phyloP scores from a whole-genome alignment of 176 grass and related monocot genomes.

The Areca catechu region DNA sequence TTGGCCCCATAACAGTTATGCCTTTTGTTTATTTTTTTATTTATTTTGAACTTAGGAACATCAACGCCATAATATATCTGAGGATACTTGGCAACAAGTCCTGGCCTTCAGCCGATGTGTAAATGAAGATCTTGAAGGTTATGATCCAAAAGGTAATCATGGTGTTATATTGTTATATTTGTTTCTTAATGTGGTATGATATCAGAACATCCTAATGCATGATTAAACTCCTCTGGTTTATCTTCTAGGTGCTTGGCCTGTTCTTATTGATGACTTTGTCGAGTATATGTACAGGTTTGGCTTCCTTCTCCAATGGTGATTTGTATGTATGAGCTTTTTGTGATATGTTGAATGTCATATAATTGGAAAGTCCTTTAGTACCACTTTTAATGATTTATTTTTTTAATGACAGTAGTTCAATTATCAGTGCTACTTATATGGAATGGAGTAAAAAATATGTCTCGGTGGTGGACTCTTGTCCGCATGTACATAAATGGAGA shows the following conservation, averaged over 20 bases:
- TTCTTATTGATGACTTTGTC: slow-evolving; percentile 96
- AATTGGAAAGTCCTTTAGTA: no score
- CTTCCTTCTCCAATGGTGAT: neutral
- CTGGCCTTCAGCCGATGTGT: slow-evolving; percentile 82
- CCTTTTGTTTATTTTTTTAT: neutral
- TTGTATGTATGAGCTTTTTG: no score
- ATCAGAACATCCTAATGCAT: neutral
- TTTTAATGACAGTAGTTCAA: no score
- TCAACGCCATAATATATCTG: slow-evolving; percentile 81
- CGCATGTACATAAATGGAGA: no score
- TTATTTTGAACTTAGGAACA: slow-evolving; percentile 46
- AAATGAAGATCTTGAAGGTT: slow-evolving; percentile 79
- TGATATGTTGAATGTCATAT: no score
- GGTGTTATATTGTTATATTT: no score
- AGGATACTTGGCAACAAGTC: slow-evolving; percentile 93
- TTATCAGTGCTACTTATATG: no score
- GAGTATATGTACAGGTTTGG: slow-evolving; percentile 90
- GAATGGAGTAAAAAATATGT: no score
- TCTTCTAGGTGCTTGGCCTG: slow-evolving; percentile 92
- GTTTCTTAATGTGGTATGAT: neutral
- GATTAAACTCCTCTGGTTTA: slow-evolving; percentile 3
- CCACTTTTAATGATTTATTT: no score
- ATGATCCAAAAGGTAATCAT: slow-evolving; percentile 80
- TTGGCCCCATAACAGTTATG: no score
- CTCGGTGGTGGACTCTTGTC: no score